Conservation (phyloP, 2,329 filamentous ascomycete species). For the Coniochaeta ligniaria region DNA sequence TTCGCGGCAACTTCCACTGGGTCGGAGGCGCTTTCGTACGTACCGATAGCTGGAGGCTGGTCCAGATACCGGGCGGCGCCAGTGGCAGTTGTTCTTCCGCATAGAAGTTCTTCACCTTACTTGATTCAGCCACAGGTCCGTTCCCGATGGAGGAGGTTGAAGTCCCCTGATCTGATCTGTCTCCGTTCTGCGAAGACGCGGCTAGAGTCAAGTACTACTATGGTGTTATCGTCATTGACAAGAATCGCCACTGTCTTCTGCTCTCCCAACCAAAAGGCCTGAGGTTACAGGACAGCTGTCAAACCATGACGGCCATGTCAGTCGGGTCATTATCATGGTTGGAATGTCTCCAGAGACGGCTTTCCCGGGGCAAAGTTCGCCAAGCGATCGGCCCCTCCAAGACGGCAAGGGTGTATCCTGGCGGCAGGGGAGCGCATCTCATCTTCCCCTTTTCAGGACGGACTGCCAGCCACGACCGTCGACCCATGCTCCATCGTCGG, state of each 20-base stretch:
- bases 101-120: neutral
- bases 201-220: neutral
- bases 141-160: neutral
- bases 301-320: neutral
- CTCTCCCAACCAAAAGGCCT: no score
- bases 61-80: neutral
- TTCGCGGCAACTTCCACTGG: neutral
- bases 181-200: neutral
- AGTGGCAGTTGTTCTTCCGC: neutral
- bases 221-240: neutral
- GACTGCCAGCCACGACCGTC: neutral
- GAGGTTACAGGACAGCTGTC: neutral
- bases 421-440: neutral
- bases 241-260: no score
- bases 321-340: neutral
- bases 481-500: neutral
- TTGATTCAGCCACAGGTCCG: neutral
- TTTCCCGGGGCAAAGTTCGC: neutral
- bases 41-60: neutral
- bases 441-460: neutral
- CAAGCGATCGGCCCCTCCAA: neutral
- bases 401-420: neutral
- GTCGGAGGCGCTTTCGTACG: neutral
- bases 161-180: neutral
- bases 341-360: neutral